Evolutionary conservation across 2,329 filamentous ascomycete genomes (phyloP).

Genomic region (Chaetomium olivaceum): DNA sequence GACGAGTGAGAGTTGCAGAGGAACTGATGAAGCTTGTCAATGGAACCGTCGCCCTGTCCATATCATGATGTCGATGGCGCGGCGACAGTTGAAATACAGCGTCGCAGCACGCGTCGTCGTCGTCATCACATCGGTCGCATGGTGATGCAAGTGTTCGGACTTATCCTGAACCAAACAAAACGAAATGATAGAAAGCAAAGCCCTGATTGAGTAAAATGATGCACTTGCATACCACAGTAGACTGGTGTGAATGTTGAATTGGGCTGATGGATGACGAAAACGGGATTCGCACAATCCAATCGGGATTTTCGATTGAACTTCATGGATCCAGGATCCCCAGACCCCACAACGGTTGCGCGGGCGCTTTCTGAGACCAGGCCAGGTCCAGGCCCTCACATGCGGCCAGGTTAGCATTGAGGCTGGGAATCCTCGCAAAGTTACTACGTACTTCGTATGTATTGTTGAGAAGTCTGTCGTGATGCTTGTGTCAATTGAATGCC

Average conservation of each 20-base stretch:
- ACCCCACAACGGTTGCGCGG: background rate
- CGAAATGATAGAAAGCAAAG: background rate
- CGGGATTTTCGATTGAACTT: background rate
- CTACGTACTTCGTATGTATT: too few species aligned
- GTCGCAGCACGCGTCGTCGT: background rate
- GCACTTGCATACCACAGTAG: background rate
- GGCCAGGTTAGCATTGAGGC: background rate
- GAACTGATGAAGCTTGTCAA: conserved; percentile 3
- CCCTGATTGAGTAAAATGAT: background rate
- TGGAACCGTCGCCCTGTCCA: background rate
- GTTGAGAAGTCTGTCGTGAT: background rate
- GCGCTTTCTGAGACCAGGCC: conserved; percentile 12
- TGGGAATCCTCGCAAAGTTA: background rate
- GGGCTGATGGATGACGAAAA: background rate
- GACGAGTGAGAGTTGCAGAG: background rate
- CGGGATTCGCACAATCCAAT: background rate
- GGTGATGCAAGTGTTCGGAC: background rate
- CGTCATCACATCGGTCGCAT: background rate
- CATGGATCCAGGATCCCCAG: background rate
- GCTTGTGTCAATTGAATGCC: background rate
- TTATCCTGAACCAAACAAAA: background rate
- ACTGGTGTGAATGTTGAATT: background rate
- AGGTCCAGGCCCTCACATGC: conserved; percentile 7
- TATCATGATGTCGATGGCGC: background rate
- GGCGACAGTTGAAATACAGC: background rate